Evolutionary conservation across 2,329 filamentous ascomycete genomes (phyloP).

Genomic region (Apiospora aurea): DNA sequence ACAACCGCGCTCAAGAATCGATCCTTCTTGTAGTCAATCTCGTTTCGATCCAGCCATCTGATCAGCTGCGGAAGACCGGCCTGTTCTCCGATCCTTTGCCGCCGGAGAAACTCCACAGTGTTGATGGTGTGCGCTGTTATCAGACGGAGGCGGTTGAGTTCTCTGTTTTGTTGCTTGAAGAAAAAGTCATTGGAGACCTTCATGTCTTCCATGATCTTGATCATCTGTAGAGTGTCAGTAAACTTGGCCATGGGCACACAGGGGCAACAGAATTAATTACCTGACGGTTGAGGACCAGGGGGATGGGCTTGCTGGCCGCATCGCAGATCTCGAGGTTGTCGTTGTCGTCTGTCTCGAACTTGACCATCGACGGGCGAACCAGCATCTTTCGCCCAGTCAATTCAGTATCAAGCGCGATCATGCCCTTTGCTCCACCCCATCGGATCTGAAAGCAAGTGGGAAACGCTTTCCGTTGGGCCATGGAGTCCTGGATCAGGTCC

Average conservation of each 20-base stretch:
- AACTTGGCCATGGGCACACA: neutral
- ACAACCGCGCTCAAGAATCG: constrained; percentile 73
- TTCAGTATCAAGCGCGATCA: constrained; percentile 73
- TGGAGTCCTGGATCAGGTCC: constrained; percentile 62
- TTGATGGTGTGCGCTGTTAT: constrained; percentile 66
- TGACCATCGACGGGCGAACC: constrained; percentile 79
- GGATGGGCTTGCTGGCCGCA: constrained; percentile 69
- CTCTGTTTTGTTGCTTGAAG: constrained; percentile 66
- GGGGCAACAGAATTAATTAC: neutral
- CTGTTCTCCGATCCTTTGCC: constrained; percentile 65
- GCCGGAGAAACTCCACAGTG: constrained; percentile 70
- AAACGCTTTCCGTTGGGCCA: constrained; percentile 54
- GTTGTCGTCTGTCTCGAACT: constrained; percentile 67
- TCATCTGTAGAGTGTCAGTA: constrained; percentile 55
- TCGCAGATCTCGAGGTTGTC: constrained; percentile 76
- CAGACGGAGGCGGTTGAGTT: constrained; percentile 64
- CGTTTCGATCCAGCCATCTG: constrained; percentile 61
- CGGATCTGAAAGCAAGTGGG: constrained; percentile 79
- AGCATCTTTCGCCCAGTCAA: constrained; percentile 65
- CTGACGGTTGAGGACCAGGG: constrained; percentile 74
- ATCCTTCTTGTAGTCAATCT: constrained; percentile 72
- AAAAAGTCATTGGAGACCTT: constrained; percentile 67
- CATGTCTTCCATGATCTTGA: constrained; percentile 88
- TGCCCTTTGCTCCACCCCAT: constrained; percentile 77
- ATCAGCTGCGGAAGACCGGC: constrained; percentile 70